phyloP scores from a whole-genome alignment of 2,329 filamentous ascomycete genomes.

The Neopestalotiopsis sp. region DNA sequence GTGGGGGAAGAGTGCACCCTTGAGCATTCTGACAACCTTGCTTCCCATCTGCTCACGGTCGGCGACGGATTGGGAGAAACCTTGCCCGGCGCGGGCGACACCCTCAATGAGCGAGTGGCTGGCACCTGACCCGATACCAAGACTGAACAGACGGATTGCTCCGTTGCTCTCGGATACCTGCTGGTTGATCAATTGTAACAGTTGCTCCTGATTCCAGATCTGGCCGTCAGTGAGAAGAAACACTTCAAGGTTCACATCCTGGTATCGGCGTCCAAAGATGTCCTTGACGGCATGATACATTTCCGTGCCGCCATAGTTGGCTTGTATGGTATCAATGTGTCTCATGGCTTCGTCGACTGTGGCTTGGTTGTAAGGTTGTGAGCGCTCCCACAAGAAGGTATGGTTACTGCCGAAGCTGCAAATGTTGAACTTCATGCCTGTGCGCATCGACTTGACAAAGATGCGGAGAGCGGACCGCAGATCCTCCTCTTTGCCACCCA shows the following conservation, averaged over 20 bases:
- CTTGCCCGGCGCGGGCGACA: conserved; percentile 58
- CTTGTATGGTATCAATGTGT: conserved; percentile 47
- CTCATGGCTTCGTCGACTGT: conserved; percentile 48
- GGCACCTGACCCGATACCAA: conserved; percentile 58
- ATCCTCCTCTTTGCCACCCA: conserved; percentile 59
- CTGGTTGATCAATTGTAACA: conserved; percentile 52
- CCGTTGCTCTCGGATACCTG: conserved; percentile 46
- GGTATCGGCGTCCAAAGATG: conserved; percentile 47
- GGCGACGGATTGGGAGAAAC: conserved; percentile 67
- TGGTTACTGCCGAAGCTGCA: conserved; percentile 65
- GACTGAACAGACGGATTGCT: conserved; percentile 56
- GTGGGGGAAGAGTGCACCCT: conserved; percentile 71
- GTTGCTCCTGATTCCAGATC: conserved; percentile 50
- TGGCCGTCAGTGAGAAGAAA: conserved; percentile 64
- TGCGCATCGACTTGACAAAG: conserved; percentile 69
- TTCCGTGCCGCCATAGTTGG: conserved; percentile 60
- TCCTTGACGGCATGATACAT: conserved; percentile 53
- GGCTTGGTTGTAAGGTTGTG: conserved; percentile 50
- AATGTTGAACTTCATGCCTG: conserved; percentile 72
- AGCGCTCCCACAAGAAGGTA: conserved; percentile 54
- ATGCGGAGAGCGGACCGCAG: conserved; percentile 62
- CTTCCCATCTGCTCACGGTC: conserved; percentile 69
- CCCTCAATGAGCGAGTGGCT: conserved; percentile 62
- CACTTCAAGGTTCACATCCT: conserved; percentile 56
- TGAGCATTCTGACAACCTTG: conserved; percentile 77